Percentiles rank a stretch among this genome's conserved stretches.
phyloP scores from a whole-genome alignment of 2,329 filamentous ascomycete genomes.

The Hypomyces perniciosus region DNA sequence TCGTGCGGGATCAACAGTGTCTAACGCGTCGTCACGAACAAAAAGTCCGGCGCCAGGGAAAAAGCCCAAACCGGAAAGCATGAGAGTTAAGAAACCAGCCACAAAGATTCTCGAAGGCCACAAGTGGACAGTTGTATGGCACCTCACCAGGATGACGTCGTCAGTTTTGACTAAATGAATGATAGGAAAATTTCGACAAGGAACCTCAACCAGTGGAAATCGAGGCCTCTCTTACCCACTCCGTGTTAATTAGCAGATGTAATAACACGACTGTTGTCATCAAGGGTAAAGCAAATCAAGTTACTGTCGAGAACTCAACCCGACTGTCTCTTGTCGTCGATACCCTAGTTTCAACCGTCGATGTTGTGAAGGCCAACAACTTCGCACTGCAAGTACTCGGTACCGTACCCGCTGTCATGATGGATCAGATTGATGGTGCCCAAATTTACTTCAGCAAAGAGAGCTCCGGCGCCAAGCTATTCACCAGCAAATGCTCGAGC shows the following conservation, averaged over 20 bases:
- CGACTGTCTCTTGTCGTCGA: slow-evolving; percentile 84
- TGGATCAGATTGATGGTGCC: slow-evolving; percentile 91
- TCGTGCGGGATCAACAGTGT: slow-evolving; percentile 65
- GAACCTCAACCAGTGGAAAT: slow-evolving; percentile 68
- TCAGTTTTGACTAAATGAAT: slow-evolving; percentile 6
- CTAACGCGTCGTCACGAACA: slow-evolving; percentile 53
- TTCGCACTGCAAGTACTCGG: slow-evolving; percentile 92
- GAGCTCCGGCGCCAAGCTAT: slow-evolving; percentile 72
- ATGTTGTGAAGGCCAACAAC: slow-evolving; percentile 91
- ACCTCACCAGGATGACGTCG: background rate
- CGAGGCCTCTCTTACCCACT: slow-evolving; percentile 75
- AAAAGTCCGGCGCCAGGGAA: slow-evolving; percentile 87
- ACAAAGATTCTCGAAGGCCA: slow-evolving; percentile 77
- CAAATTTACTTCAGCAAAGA: slow-evolving; percentile 80
- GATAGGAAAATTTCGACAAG: slow-evolving; percentile 83
- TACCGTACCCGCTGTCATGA: slow-evolving; percentile 74
- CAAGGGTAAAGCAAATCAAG: slow-evolving; percentile 92
- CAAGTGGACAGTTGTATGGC: slow-evolving; percentile 80
- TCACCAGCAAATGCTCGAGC: slow-evolving; percentile 79
- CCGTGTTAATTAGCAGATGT: slow-evolving; percentile 86
- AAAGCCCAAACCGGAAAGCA: slow-evolving; percentile 79
- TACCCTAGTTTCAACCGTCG: slow-evolving; percentile 81
- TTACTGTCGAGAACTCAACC: slow-evolving; percentile 85
- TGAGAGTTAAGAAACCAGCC: slow-evolving; percentile 76
- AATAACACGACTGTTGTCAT: slow-evolving; percentile 85